Conservation (phyloP, 306 rosid species). For the Quercus aquifolioides region DNA sequence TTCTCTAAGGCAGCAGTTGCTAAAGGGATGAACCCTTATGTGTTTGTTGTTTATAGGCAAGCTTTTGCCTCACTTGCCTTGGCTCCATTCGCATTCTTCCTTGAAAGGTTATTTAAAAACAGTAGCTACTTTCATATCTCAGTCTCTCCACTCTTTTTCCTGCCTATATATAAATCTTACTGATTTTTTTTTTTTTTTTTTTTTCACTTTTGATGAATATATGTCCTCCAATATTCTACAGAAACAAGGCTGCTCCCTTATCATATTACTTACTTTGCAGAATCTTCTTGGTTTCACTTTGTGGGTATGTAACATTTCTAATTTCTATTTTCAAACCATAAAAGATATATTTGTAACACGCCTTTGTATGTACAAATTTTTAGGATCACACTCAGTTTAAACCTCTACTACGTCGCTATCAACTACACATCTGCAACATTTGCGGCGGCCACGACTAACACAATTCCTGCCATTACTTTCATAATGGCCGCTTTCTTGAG, state of each 20-base stretch:
- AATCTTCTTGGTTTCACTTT: conserved; percentile 66
- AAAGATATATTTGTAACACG: not conserved
- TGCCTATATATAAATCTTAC: not conserved
- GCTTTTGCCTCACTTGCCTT: conserved; percentile 69
- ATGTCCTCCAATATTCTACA: conserved; percentile 33
- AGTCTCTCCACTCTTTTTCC: not conserved
- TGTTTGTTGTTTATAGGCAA: conserved; percentile 91
- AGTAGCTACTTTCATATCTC: not conserved
- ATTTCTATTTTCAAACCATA: not conserved
- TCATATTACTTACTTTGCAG: conserved; percentile 60
- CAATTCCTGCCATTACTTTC: conserved; percentile 80
- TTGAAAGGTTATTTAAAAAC: conserved; percentile 53
- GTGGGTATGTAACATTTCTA: conserved; percentile 54
- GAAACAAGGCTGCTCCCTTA: conserved; percentile 54
- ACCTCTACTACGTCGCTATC: conserved; percentile 71
- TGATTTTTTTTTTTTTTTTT: not conserved
- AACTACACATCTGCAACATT: conserved; percentile 84
- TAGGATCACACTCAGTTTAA: conserved; percentile 79
- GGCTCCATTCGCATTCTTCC: conserved; percentile 73
- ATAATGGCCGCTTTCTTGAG: conserved; percentile 61
- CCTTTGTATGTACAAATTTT: not conserved
- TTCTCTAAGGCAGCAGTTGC: conserved; percentile 85
- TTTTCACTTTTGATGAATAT: not conserved
- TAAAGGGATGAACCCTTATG: conserved; percentile 82
- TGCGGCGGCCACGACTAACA: conserved; percentile 82